phyloP scores from a whole-genome alignment of 2,329 filamentous ascomycete genomes.

The Talaromyces sp. region DNA sequence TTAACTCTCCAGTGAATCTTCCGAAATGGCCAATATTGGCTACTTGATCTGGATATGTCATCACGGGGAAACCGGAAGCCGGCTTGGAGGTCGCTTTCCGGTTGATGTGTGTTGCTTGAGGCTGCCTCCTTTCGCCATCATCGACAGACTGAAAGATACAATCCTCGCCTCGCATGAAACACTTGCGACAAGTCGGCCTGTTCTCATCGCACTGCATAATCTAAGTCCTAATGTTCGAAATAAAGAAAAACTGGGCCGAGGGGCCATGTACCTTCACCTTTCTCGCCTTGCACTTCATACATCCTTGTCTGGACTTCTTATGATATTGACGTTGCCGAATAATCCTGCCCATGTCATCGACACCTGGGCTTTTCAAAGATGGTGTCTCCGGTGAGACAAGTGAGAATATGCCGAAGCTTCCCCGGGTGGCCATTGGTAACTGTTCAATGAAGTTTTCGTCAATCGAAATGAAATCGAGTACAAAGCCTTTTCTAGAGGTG shows the following conservation, averaged over 20 bases:
- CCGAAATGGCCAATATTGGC: not conserved
- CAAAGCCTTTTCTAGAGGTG: not conserved
- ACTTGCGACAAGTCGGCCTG: slow-evolving; percentile 1
- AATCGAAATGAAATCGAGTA: not conserved
- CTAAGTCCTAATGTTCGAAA: not conserved
- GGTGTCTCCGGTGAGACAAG: not conserved
- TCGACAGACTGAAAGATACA: not conserved
- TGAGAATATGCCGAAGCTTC: not conserved
- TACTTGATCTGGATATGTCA: not conserved
- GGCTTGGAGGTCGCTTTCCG: too few relatives aligned
- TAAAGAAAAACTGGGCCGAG: too few relatives aligned
- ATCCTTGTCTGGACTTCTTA: slow-evolving; percentile 4
- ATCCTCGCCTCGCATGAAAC: not conserved
- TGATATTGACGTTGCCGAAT: slow-evolving; percentile 7
- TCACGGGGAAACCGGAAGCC: not conserved
- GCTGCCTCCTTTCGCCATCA: not conserved
- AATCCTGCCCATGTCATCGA: slow-evolving; percentile 1
- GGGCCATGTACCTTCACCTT: slow-evolving; percentile 1
- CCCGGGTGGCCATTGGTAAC: not conserved
- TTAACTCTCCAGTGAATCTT: not conserved
- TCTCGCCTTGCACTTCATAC: slow-evolving; percentile 9
- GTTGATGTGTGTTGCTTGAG: too few relatives aligned
- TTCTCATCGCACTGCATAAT: slow-evolving; percentile 1
- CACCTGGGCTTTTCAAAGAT: not conserved
- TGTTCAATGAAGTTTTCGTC: not conserved